Evolutionary conservation across 163 green algal genomes (phyloP).

Genomic region (Scenedesmus sp.): DNA sequence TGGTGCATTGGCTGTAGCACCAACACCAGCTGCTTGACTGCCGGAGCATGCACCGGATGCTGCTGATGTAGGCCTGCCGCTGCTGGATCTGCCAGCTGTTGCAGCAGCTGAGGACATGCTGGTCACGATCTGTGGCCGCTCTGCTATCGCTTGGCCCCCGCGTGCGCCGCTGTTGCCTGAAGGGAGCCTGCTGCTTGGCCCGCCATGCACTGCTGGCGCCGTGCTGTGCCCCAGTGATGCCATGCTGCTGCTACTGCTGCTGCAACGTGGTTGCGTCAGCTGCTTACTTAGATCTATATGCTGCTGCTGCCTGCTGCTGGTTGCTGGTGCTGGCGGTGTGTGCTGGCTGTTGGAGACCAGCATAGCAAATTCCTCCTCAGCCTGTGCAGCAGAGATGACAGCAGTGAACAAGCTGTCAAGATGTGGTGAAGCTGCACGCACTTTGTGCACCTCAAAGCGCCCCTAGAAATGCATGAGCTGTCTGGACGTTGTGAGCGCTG

Average conservation of each 20-base stretch:
- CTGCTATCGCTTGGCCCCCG: background rate
- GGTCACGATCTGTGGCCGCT: background rate
- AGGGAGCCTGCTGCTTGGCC: background rate
- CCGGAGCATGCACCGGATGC: background rate
- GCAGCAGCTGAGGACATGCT: background rate
- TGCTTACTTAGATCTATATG: background rate
- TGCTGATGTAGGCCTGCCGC: background rate
- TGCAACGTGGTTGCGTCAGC: background rate
- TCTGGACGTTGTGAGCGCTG: background rate
- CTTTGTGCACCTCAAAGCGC: background rate
- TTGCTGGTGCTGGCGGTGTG: background rate
- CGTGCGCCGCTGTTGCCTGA: background rate
- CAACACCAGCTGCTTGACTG: background rate
- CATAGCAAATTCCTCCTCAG: slow-evolving; percentile 25
- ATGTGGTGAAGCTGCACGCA: background rate
- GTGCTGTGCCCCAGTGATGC: background rate
- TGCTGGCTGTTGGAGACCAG: background rate
- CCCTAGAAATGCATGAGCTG: no score
- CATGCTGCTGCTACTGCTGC: background rate
- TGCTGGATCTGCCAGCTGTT: background rate
- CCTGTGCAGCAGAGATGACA: background rate
- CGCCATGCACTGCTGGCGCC: background rate
- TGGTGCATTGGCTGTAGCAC: background rate
- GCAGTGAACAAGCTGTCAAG: background rate
- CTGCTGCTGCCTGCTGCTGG: slow-evolving; percentile 20